These are phyloP conservation scores for Ampelocalamus luodianensis DNA, from an alignment of 176 grass and related monocot genomes.

Conservation along the genomic window DNA sequence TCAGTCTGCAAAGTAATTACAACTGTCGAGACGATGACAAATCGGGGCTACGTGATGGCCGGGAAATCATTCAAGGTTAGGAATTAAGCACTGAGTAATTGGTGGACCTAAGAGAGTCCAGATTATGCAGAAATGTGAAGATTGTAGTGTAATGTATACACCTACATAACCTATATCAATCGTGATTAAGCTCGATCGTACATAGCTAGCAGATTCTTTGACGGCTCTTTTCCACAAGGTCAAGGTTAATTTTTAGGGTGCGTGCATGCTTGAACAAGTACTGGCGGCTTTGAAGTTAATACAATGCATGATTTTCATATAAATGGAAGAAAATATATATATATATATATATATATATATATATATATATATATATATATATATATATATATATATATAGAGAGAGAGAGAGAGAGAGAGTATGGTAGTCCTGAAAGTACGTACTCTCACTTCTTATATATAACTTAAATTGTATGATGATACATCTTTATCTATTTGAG, in stretches of 20 bases:
- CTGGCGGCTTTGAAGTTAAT: background rate
- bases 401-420: too few species aligned
- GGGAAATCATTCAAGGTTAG: background rate
- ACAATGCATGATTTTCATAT: background rate
- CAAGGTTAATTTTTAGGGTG: constrained; percentile 30
- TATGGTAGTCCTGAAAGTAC: too few species aligned
- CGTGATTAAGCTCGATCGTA: background rate
- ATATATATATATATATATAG: too few species aligned
- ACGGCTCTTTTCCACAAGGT: background rate
- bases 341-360: too few species aligned
- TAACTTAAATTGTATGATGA: too few species aligned
- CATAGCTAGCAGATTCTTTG: background rate
- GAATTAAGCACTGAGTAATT: constrained; percentile 42
- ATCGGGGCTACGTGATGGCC: background rate
- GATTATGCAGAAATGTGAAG: background rate
- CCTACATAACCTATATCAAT: background rate
- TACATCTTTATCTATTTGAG: too few species aligned
- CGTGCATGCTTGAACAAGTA: background rate
- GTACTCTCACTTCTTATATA: too few species aligned
- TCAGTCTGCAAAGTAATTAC: constrained; percentile 2
- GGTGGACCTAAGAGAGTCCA: constrained; percentile 35
- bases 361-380: too few species aligned
- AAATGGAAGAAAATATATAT: background rate
- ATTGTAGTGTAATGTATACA: background rate
- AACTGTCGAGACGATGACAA: background rate